Conservation (phyloP, 179 eudicot species). For the Heliamphora pulchella region DNA sequence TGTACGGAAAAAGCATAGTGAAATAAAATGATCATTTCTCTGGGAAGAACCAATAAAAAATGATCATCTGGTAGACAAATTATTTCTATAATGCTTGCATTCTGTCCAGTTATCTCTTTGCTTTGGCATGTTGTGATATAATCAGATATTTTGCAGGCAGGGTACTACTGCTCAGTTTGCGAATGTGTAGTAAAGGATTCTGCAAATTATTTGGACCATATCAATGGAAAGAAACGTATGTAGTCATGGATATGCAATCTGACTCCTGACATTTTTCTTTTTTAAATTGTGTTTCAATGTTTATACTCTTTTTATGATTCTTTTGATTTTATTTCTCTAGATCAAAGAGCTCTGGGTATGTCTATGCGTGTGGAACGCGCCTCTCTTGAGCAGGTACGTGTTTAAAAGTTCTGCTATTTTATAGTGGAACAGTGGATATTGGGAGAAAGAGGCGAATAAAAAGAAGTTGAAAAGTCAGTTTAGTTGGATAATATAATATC, state of each 20-base stretch:
- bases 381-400: conserved; percentile 76
- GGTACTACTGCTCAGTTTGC: conserved; percentile 92
- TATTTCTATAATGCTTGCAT: neutral
- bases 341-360: conserved; percentile 99
- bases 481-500: neutral
- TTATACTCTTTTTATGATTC: conserved; percentile 9
- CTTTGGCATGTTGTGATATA: neutral
- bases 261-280: neutral
- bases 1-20: neutral
- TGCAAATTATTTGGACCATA: conserved; percentile 93
- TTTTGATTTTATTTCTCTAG: conserved; percentile 32
- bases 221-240: conserved; percentile 98
- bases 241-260: conserved; percentile 7
- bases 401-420: neutral
- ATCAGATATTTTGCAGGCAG: conserved; percentile 60
- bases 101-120: neutral
- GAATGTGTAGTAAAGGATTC: conserved; percentile 98
- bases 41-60: neutral
- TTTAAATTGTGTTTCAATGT: neutral
- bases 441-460: neutral
- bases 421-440: neutral
- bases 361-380: conserved; percentile 95
- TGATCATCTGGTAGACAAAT: neutral
- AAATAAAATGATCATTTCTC: neutral
- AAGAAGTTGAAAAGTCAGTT: neutral